Evolutionary conservation across 2,329 filamentous ascomycete species (phyloP).

Genomic region (Pestalotiopsis sp.): DNA sequence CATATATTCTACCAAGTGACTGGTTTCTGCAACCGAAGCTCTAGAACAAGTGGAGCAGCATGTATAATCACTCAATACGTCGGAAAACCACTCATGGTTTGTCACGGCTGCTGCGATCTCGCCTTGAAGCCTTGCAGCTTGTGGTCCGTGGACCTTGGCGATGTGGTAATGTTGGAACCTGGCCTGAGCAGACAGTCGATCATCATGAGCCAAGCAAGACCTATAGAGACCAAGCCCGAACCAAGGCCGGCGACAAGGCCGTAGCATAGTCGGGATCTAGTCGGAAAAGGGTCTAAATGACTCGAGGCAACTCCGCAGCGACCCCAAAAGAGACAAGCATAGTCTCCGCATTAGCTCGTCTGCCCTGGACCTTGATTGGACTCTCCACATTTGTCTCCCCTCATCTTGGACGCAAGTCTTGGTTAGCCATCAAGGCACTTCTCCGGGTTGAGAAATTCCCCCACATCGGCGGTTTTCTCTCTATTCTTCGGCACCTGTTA

Average conservation of each 20-base stretch:
- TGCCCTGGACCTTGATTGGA: background rate
- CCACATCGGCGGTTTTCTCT: background rate
- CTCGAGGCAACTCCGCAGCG: constrained; percentile 5
- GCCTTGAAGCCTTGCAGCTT: background rate
- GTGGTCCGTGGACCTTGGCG: background rate
- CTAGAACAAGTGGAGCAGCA: background rate
- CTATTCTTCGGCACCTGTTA: background rate
- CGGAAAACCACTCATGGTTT: background rate
- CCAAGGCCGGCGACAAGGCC: background rate
- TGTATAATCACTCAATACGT: background rate
- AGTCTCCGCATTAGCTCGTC: background rate
- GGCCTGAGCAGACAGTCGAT: background rate
- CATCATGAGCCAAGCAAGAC: background rate
- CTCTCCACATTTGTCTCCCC: background rate
- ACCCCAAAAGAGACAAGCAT: constrained; percentile 5
- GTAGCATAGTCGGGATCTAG: background rate
- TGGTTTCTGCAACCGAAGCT: background rate
- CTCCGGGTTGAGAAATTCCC: background rate
- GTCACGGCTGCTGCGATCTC: background rate
- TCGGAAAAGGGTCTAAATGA: background rate
- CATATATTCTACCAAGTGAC: background rate
- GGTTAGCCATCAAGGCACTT: background rate
- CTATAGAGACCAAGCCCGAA: background rate
- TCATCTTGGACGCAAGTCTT: background rate
- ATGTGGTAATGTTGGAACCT: background rate